Evolutionary conservation across 257 asterid species (phyloP), one percentile per base, ranked within the genome.

Genomic region (Solanum clarkiae): DNA sequence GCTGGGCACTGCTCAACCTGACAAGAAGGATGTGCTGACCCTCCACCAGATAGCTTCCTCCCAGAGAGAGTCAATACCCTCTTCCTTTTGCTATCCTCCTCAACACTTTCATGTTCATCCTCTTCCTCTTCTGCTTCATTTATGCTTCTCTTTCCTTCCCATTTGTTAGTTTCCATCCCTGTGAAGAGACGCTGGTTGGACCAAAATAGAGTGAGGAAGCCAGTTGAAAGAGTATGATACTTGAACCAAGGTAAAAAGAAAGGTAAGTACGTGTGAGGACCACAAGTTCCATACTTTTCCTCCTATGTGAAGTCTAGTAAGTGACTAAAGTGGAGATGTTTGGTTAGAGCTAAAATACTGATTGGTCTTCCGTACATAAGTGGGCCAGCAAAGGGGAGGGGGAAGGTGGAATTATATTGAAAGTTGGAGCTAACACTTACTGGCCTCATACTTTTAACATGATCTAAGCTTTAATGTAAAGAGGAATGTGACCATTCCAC

Each of bases 1-100:
- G 94, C 89, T 24, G 88, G 66, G 91, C 99, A 95, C 86, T 88
- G 89, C 71, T 93, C 94, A 16, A 92, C 93, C 86, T 94, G 98
- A 82, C 98, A 95, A 70, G 88, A 88, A 75, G 91, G 90, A 84
- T 86, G 93, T 16, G 93, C 85, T 66, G 93, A 91, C 60, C 92
- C 91, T 7, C 87, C 86, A 70, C 92, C 54, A 17, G 87, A 80
- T 26, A 29, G 89, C 84, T 91, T 93, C 87, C 84, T 88, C 29
- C 89, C 90, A 5, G 92, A 86, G 62, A 86, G 86, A 68, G 89
- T 88, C 81, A 86, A 68, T 75, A 90, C 89, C 88, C 92, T 92
- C 85, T 84, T 89, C 81, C 89, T 91, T 90, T 89, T 92, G 92
- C 29, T 92, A 66, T 91, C 93, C 15, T 93, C 95, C 51, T 87